A percentile compares a stretch with the other conserved stretches of the same genome.
These are phyloP conservation scores for Penicillium atrosanguineum DNA, from an alignment of 495 filamentous ascomycete species.

Conservation along the genomic window DNA sequence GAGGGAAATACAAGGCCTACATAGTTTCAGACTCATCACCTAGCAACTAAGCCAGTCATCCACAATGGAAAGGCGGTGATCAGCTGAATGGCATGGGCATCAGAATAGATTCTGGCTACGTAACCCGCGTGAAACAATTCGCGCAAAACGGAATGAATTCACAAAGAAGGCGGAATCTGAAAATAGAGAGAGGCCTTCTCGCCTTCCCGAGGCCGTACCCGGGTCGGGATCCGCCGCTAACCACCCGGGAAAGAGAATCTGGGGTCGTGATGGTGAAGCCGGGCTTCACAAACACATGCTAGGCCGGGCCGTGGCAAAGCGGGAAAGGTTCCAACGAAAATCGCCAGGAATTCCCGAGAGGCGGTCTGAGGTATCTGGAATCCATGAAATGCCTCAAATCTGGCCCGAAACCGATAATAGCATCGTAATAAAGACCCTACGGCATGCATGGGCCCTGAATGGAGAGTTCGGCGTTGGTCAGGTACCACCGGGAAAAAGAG, in stretches of 20 bases:
- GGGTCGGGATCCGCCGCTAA: conserved; percentile 32
- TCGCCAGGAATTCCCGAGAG: not conserved
- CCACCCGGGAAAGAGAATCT: conserved; percentile 25
- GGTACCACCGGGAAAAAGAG: conserved; percentile 8
- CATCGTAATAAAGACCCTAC: conserved; percentile 7
- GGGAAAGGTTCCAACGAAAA: not conserved
- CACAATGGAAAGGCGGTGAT: conserved; percentile 18
- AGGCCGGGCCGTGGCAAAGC: conserved; percentile 3
- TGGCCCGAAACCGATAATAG: conserved; percentile 2
- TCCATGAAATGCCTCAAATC: not conserved
- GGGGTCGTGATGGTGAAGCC: conserved; percentile 18
- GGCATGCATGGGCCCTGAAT: not conserved
- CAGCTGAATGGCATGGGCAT: conserved; percentile 14
- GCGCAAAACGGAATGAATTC: conserved; percentile 15
- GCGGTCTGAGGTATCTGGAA: not conserved
- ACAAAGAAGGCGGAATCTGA: not conserved
- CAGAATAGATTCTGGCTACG: conserved; percentile 11
- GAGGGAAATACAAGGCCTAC: conserved; percentile 2
- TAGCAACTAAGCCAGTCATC: conserved; percentile 23
- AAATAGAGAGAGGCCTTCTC: conserved; percentile 2
- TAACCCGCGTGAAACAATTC: conserved; percentile 22
- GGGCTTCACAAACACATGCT: not conserved
- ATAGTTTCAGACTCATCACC: conserved; percentile 12
- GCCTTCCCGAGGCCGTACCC: conserved; percentile 21
- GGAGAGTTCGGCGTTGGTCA: conserved; percentile 1